These are phyloP conservation scores for Panicum miliaceum DNA, from an alignment of 176 grass and related monocot genomes.

Conservation along the genomic window DNA sequence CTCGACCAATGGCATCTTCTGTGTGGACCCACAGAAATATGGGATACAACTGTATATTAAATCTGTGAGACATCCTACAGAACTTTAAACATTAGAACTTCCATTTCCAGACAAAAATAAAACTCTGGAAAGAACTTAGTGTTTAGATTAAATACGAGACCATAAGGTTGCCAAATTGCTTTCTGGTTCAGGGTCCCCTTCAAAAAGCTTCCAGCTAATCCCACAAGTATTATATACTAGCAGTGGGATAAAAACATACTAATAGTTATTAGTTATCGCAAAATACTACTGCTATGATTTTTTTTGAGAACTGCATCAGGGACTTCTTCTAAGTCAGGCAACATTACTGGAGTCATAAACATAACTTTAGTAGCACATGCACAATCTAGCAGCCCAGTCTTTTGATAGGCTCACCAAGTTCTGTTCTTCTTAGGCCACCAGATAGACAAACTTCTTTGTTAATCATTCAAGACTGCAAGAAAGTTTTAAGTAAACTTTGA, in stretches of 20 bases:
- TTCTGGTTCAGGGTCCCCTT: not conserved
- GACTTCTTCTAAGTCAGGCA: slow-evolving; percentile 14
- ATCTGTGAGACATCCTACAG: slow-evolving; percentile 39
- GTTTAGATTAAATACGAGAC: slow-evolving; percentile 21
- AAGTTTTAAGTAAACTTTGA: not conserved
- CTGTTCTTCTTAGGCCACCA: not conserved
- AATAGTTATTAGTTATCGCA: slow-evolving; percentile 1
- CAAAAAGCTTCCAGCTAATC: slow-evolving; percentile 15
- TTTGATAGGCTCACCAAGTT: slow-evolving; percentile 3
- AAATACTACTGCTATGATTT: slow-evolving; percentile 10
- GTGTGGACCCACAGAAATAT: slow-evolving; percentile 63
- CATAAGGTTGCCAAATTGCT: slow-evolving; percentile 1
- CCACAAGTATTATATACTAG: not conserved
- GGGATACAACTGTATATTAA: slow-evolving; percentile 36
- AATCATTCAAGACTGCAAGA: not conserved
- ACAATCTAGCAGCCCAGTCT: slow-evolving; percentile 17
- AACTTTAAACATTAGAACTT: slow-evolving; percentile 37
- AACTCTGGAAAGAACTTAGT: slow-evolving; percentile 1
- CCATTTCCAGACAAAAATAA: slow-evolving; percentile 35
- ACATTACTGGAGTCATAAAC: not conserved
- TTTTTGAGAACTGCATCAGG: not conserved
- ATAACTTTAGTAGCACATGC: slow-evolving; percentile 23
- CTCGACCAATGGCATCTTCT: slow-evolving; percentile 43
- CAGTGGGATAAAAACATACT: slow-evolving; percentile 30
- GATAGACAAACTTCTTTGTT: slow-evolving; percentile 7